Evolutionary conservation across 148 eudicot species (phyloP).

Genomic region (Vaccinium macrocarpon): DNA sequence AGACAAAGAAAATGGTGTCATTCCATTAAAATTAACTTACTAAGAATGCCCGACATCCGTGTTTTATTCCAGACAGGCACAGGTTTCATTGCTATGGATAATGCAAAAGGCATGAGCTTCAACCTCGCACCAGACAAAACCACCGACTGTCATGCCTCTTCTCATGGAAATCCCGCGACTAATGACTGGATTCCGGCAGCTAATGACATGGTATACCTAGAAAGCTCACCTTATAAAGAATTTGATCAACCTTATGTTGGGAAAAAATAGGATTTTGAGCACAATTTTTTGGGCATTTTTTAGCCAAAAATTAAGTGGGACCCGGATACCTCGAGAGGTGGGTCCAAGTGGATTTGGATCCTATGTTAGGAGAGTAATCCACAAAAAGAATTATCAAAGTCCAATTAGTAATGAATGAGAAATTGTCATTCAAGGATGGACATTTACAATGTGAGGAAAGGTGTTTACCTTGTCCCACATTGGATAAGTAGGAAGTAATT

Average conservation of each 20-base stretch:
- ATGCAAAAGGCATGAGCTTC: conserved; percentile 31
- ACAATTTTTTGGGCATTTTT: too few species aligned
- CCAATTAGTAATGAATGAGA: too few species aligned
- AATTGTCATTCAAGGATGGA: too few species aligned
- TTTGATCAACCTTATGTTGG: not conserved
- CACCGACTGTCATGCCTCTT: conserved; percentile 37
- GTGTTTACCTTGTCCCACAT: too few species aligned
- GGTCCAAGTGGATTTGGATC: too few species aligned
- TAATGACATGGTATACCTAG: conserved; percentile 34
- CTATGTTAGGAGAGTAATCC: too few species aligned
- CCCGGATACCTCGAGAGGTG: too few species aligned
- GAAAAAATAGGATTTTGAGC: too few species aligned
- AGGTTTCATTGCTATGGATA: conserved; percentile 77
- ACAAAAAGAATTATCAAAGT: too few species aligned
- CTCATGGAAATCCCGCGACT: conserved; percentile 85
- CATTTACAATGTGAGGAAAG: too few species aligned
- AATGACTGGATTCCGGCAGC: conserved; percentile 87
- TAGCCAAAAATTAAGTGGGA: too few species aligned
- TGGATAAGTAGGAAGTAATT: too few species aligned
- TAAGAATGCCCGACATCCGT: not conserved
- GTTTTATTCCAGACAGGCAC: conserved; percentile 67
- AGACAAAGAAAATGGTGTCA: not conserved
- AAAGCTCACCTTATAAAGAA: not conserved
- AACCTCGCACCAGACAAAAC: conserved; percentile 37
- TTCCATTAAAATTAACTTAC: not conserved